phyloP scores from a whole-genome alignment of 2,329 filamentous ascomycete species.

The Tolypocladium inflatum region DNA sequence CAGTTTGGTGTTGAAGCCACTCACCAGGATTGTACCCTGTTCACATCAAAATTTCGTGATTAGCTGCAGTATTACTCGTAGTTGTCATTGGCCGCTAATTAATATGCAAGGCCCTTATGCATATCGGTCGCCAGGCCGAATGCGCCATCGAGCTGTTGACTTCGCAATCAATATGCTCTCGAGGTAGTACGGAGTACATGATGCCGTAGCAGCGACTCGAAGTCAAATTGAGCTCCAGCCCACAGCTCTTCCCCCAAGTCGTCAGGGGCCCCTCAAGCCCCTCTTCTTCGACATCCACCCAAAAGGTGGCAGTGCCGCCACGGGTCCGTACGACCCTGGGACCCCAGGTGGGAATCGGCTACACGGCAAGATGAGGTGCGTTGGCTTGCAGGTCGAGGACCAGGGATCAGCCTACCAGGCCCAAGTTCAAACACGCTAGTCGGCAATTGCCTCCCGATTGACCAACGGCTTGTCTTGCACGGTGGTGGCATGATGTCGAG shows the following conservation, averaged over 20 bases:
- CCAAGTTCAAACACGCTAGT: neutral
- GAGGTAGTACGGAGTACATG: neutral
- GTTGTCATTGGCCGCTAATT: neutral
- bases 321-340: neutral
- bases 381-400: neutral
- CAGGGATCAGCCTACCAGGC: neutral
- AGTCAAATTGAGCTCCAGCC: neutral
- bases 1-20: no score
- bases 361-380: neutral
- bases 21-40: no score
- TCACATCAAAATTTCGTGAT: no score
- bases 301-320: neutral
- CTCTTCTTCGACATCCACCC: neutral
- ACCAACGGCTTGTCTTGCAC: neutral
- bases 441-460: neutral
- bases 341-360: neutral
- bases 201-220: neutral
- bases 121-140: neutral
- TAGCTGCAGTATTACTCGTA: neutral
- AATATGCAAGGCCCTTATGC: no score
- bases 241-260: neutral
- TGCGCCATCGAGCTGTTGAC: neutral
- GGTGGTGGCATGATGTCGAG: neutral
- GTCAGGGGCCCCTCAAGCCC: neutral
- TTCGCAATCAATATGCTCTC: neutral